A percentile compares a stretch with the other conserved stretches of the same genome.
Evolutionary conservation across 495 filamentous ascomycete genomes (phyloP).

Genomic region (Penicillium atrosanguineum): DNA sequence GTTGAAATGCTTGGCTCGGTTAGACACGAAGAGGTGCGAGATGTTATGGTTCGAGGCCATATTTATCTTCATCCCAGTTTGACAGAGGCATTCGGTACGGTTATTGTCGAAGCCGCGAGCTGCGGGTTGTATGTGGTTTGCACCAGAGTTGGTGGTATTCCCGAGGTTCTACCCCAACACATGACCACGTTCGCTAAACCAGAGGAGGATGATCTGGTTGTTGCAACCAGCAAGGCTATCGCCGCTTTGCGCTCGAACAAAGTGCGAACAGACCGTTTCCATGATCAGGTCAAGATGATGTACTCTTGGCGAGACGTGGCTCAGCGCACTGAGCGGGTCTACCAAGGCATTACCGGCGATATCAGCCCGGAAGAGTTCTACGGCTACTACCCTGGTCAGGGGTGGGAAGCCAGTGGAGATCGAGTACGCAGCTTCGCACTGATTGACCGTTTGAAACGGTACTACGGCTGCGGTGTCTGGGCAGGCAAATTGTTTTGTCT

Average conservation of each 20-base stretch:
- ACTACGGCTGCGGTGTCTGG: slow-evolving; percentile 99
- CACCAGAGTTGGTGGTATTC: slow-evolving; percentile 93
- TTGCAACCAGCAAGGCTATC: slow-evolving; percentile 78
- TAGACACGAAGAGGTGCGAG: slow-evolving; percentile 91
- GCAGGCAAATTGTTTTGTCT: slow-evolving; percentile 95
- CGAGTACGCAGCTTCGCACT: slow-evolving; percentile 81
- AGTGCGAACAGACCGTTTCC: slow-evolving; percentile 88
- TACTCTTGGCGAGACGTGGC: slow-evolving; percentile 98
- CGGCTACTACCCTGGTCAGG: slow-evolving; percentile 63
- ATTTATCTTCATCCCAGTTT: slow-evolving; percentile 94
- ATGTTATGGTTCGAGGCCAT: slow-evolving; percentile 97
- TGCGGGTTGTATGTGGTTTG: slow-evolving; percentile 96
- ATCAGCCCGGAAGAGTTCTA: slow-evolving; percentile 86
- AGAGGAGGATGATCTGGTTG: slow-evolving; percentile 66
- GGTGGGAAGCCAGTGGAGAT: slow-evolving; percentile 68
- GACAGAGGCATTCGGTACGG: slow-evolving; percentile 96
- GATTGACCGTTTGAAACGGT: slow-evolving; percentile 90
- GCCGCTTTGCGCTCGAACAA: slow-evolving; percentile 84
- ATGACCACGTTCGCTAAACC: slow-evolving; percentile 85
- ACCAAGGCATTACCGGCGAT: slow-evolving; percentile 82
- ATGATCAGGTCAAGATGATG: slow-evolving; percentile 96
- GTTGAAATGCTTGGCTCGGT: slow-evolving; percentile 90
- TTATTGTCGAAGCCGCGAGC: slow-evolving; percentile 93
- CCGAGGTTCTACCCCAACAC: slow-evolving; percentile 86
- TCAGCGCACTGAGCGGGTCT: slow-evolving; percentile 87